These are phyloP conservation scores for Chloris gayana DNA, from an alignment of 176 grass and related monocot species.

Conservation along the genomic window DNA sequence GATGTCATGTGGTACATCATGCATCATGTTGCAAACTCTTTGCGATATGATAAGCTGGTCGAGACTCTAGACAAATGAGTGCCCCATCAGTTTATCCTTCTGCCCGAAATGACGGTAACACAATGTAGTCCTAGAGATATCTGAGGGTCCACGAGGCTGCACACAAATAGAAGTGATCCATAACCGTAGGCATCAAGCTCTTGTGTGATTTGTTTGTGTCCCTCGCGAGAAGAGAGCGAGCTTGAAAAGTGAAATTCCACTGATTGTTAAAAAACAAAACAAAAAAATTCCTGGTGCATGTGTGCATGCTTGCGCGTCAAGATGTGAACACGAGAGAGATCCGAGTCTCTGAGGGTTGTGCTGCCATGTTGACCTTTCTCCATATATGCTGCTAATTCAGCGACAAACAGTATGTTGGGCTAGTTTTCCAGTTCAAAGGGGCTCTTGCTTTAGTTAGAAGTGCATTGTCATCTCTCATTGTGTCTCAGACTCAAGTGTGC, in stretches of 20 bases:
- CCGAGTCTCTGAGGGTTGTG: no score
- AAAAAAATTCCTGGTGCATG: no score
- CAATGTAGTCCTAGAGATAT: slow-evolving; percentile 26
- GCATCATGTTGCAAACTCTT: background rate
- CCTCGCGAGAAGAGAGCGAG: background rate
- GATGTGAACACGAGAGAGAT: no score
- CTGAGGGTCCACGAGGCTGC: background rate
- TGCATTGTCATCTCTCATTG: background rate
- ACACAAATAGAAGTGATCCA: background rate
- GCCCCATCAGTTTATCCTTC: slow-evolving; percentile 20
- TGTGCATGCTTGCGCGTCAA: background rate
- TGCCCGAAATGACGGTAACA: slow-evolving; percentile 32
- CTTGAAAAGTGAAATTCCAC: background rate
- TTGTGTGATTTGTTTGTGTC: slow-evolving; percentile 10
- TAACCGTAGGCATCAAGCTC: background rate
- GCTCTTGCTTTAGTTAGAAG: no score
- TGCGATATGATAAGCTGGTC: background rate
- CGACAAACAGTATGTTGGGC: no score
- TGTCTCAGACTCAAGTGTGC: background rate
- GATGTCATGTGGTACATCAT: background rate
- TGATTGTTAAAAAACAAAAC: background rate
- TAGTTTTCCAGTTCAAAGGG: no score
- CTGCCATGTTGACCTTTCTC: no score
- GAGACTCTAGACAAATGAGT: background rate
- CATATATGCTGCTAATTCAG: no score